Evolutionary conservation across 345 rosid genomes (phyloP), one percentile per base, ranked within the genome.

Genomic region (Syzygium aqueum): DNA sequence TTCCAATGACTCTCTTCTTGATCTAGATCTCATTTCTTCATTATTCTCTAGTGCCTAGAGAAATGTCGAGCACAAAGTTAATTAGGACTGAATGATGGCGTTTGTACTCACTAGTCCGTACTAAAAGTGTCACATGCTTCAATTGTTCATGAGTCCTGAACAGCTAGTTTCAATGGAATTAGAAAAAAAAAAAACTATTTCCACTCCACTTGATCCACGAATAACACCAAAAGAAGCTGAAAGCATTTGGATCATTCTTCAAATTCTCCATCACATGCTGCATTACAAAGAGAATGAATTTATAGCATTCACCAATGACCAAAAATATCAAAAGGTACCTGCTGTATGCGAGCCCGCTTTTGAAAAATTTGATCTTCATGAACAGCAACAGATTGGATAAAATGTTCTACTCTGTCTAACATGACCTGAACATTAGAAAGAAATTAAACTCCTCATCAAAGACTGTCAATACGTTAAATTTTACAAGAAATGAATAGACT

Each of bases 361-460:
- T 98, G 98, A 92, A 98, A 98, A 85, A 98, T 98, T 92, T 96
- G 97, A 88, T 93, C 99, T 93, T 98, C 99, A 88, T 93, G 84
- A 65, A 92, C 93, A 89, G 99, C 94, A 86, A 96, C 94, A 88
- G 96, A 91, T 90, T 96, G 98, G 88, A 98, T 92, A 89, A 96
- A 96, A 92, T 43, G 46, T 43, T 43, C 46, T 43, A 43, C 46
- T 43, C 46, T 43, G 87, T 96, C 95, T 86, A 98, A 91, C 87
- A 90, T 86, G 85, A 96, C 98, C 99, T 98, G 93, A 12, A 86
- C 49, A 85, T 2, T 9, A 84, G 7, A 73, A 9, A 19, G 49
- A 73, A 37, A 37, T 37, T 37, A 19, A 37, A 73, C 25, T 19
- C 12, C 49, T 73, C 82, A 73, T 73, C 46, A 33, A 33, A 73